phyloP scores from a whole-genome alignment of 2,329 filamentous ascomycete species.

The Scleromitrula shiraiana region DNA sequence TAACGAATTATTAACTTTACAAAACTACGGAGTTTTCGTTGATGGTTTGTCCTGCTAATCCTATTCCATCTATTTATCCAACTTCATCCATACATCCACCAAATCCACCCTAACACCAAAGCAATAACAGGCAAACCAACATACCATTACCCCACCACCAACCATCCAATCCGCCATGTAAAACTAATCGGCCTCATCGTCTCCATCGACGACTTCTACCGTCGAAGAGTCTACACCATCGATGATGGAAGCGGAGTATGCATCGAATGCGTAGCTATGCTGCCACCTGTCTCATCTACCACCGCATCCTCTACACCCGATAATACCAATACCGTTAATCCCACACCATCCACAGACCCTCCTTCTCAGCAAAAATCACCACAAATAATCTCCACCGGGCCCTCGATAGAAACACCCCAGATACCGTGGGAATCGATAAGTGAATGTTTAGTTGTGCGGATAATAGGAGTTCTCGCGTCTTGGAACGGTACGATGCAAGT shows the following conservation, averaged over 20 bases:
- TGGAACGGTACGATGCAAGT: constrained; percentile 46
- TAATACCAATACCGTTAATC: background rate
- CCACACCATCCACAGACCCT: background rate
- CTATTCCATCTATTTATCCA: background rate
- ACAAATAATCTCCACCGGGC: constrained; percentile 41
- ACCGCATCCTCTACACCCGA: background rate
- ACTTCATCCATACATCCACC: too few relatives aligned
- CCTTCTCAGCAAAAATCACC: too few relatives aligned
- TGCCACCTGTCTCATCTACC: constrained; percentile 7
- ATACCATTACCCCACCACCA: constrained; percentile 51
- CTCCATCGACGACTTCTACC: constrained; percentile 44
- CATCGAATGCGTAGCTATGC: constrained; percentile 37
- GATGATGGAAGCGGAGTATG: constrained; percentile 57
- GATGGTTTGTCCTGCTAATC: constrained; percentile 36
- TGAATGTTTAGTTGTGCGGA: constrained; percentile 47
- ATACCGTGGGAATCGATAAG: constrained; percentile 32
- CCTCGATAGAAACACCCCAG: constrained; percentile 38
- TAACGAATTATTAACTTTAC: constrained; percentile 42
- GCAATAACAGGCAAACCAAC: constrained; percentile 41
- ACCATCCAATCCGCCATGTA: constrained; percentile 71
- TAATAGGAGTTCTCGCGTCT: constrained; percentile 44
- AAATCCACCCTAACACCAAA: background rate
- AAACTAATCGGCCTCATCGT: constrained; percentile 64
- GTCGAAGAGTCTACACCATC: constrained; percentile 46
- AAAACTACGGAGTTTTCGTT: constrained; percentile 40